Evolutionary conservation across 768 basidiomycete species (phyloP).

Genomic region (Cyclocybe cylindracea): DNA sequence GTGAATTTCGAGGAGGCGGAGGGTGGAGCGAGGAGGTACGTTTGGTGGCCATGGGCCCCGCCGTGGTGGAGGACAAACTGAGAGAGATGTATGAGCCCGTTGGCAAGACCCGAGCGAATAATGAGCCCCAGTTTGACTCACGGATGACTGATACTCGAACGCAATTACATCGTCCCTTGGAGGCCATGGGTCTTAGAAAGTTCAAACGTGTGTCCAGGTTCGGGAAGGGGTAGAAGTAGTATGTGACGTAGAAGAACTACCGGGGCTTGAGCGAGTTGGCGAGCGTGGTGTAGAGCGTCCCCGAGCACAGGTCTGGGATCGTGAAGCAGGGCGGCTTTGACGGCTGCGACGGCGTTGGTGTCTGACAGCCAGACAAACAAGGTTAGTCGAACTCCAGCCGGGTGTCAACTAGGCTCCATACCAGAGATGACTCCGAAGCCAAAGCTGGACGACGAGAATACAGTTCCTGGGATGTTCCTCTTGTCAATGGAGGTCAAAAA

Average conservation of each 20-base stretch:
- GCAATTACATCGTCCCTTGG: no score
- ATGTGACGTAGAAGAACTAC: conserved; percentile 42
- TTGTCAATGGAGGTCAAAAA: conserved; percentile 16
- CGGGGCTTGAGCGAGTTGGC: conserved; percentile 34
- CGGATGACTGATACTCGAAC: no score
- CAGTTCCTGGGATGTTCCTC: conserved; percentile 23
- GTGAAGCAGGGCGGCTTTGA: conserved; percentile 40
- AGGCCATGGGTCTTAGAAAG: no score
- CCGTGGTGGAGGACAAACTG: no score
- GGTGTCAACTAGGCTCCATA: conserved; percentile 11
- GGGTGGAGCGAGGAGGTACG: no score
- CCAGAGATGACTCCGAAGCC: conserved; percentile 47
- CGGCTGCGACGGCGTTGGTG: conserved; percentile 38
- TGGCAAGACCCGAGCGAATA: no score
- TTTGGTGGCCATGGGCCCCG: no score
- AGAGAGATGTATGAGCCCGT: no score
- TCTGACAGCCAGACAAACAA: conserved; percentile 22
- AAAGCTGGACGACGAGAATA: conserved; percentile 36
- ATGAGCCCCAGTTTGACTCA: no score
- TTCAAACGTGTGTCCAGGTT: conserved; percentile 5
- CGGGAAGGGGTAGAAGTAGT: conserved; percentile 48
- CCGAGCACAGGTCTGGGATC: conserved; percentile 40
- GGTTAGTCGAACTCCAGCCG: neutral
- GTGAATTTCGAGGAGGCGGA: no score
- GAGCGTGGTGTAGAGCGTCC: conserved; percentile 39